Evolutionary conservation across 306 rosid species (phyloP).

Genomic region (Oxytropis ochrocephala): DNA sequence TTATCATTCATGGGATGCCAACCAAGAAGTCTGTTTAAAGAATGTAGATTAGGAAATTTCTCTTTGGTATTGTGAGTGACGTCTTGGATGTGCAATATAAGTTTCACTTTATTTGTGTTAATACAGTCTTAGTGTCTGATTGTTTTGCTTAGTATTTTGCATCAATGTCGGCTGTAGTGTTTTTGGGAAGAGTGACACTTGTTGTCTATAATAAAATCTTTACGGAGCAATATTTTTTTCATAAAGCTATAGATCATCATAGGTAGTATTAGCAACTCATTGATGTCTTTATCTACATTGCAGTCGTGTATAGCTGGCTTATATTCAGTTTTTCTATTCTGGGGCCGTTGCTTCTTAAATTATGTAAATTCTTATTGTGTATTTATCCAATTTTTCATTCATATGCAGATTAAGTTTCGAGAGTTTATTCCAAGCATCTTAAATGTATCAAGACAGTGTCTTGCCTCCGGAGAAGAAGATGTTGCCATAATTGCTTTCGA

Average conservation of each 20-base stretch:
- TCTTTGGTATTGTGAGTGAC: not conserved
- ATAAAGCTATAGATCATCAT: not conserved
- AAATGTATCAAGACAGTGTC: constrained; percentile 90
- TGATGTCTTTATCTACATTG: constrained; percentile 4
- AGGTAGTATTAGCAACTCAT: not conserved
- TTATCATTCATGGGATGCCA: not conserved
- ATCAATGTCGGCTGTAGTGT: not conserved
- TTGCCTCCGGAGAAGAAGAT: constrained; percentile 95
- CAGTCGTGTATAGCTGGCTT: constrained; percentile 2
- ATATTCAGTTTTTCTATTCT: not conserved
- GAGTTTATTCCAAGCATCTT: constrained; percentile 97
- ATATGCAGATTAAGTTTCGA: constrained; percentile 75
- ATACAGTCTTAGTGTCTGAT: not conserved
- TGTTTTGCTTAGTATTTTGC: not conserved
- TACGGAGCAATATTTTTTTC: not conserved
- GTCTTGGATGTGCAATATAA: not conserved
- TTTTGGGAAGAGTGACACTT: not conserved
- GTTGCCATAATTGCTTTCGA: constrained; percentile 94
- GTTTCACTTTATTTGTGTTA: not conserved
- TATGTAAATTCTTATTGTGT: not conserved
- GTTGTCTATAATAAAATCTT: not conserved
- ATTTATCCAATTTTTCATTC: not conserved
- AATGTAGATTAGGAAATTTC: not conserved
- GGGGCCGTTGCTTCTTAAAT: not conserved
- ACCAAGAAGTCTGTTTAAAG: not conserved